Conservation (phyloP, 1,284 basidiomycete species). For the Testicularia cyperi region DNA sequence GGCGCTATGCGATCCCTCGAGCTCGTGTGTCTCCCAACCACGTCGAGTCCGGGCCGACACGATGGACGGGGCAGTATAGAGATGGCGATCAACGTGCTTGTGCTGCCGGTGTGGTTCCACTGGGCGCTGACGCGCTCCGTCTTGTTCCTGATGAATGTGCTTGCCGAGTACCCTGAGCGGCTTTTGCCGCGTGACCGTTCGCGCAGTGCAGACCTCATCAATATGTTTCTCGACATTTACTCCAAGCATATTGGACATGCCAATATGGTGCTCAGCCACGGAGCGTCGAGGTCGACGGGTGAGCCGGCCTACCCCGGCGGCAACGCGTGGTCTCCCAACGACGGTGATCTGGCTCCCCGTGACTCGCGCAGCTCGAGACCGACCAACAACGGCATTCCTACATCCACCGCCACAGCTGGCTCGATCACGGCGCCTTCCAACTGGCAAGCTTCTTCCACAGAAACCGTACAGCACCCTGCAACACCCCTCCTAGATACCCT, state of each 20-base stretch:
- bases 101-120: slow-evolving; percentile 29
- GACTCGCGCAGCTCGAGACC: background rate
- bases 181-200: slow-evolving; percentile 18
- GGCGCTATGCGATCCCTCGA: slow-evolving; percentile 16
- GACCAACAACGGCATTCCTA: background rate
- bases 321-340: slow-evolving; percentile 6
- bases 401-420: background rate
- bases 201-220: slow-evolving; percentile 16
- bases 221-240: slow-evolving; percentile 24
- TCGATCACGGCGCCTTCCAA: background rate
- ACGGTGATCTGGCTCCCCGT: background rate
- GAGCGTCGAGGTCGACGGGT: background rate
- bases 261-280: slow-evolving; percentile 25
- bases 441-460: background rate
- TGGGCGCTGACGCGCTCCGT: slow-evolving; percentile 18
- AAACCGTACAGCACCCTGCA: slow-evolving; percentile 15
- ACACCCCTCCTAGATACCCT: slow-evolving; percentile 25
- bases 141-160: slow-evolving; percentile 23
- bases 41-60: background rate
- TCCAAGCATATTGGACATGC: slow-evolving; percentile 29
- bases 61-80: background rate
- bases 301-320: background rate
- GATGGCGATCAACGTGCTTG: slow-evolving; percentile 15
- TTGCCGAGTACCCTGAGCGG: slow-evolving; percentile 24
- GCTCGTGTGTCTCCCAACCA: slow-evolving; percentile 11